phyloP scores from a whole-genome alignment of 2,329 filamentous ascomycete species.

The Talaromyces albobiverticillius region DNA sequence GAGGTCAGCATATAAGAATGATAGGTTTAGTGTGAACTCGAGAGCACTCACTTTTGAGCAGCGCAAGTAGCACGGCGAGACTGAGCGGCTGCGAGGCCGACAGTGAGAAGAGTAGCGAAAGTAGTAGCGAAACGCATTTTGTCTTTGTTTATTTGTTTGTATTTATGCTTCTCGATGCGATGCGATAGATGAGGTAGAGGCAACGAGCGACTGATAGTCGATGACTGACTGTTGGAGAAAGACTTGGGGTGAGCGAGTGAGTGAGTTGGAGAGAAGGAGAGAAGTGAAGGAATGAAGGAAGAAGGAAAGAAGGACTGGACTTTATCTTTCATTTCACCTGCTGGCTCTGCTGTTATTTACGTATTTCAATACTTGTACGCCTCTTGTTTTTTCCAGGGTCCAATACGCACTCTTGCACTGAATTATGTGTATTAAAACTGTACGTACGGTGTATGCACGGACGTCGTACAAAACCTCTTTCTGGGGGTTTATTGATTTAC shows the following conservation, averaged over 20 bases:
- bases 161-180: not conserved
- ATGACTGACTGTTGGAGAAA: not conserved
- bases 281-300: not conserved
- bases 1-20: not conserved
- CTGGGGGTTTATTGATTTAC: too few species aligned
- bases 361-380: constrained; percentile 4
- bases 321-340: not conserved
- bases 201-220: not conserved
- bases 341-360: not conserved
- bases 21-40: not conserved
- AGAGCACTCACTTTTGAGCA: constrained; percentile 19
- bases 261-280: not conserved
- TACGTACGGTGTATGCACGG: too few species aligned
- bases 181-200: not conserved
- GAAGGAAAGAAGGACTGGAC: not conserved
- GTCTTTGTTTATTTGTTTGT: constrained; percentile 3
- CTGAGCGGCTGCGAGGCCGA: constrained; percentile 16
- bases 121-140: constrained; percentile 17
- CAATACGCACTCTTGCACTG: too few species aligned
- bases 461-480: too few species aligned
- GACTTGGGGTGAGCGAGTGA: not conserved
- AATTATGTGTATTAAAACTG: too few species aligned
- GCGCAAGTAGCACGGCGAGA: constrained; percentile 13
- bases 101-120: constrained; percentile 16
- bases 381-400: not conserved